Conservation (phyloP, 2,329 filamentous ascomycete genomes). For the Sclerotinia sclerotiorum region DNA sequence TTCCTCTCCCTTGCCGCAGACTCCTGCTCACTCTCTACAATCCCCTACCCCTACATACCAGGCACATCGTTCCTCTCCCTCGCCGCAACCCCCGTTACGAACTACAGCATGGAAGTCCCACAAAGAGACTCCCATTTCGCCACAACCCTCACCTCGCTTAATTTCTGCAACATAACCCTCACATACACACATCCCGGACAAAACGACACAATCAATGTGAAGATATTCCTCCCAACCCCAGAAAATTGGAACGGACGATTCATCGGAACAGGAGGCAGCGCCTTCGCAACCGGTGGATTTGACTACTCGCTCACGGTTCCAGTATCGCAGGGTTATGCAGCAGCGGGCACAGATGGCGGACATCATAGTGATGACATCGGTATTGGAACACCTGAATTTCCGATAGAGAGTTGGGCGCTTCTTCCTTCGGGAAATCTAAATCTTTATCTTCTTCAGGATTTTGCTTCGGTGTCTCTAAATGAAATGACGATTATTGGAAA, state of each 20-base stretch:
- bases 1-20: too few relatives aligned
- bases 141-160: neutral
- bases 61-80: slow-evolving; percentile 7
- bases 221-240: slow-evolving; percentile 33
- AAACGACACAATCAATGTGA: slow-evolving; percentile 32
- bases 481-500: slow-evolving; percentile 42
- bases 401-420: slow-evolving; percentile 9
- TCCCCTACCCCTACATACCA: neutral
- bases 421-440: slow-evolving; percentile 29
- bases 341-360: slow-evolving; percentile 17
- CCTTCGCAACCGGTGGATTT: neutral
- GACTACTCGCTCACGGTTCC: neutral
- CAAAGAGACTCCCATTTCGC: neutral
- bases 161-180: slow-evolving; percentile 23
- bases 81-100: neutral
- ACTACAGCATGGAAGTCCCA: neutral
- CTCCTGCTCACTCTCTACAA: neutral
- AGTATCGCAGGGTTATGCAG: neutral
- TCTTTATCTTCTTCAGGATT: slow-evolving; percentile 40
- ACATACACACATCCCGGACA: slow-evolving; percentile 35
- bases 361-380: neutral
- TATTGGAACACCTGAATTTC: accelerated
- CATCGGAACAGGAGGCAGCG: slow-evolving; percentile 10
- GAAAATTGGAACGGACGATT: slow-evolving; percentile 21
- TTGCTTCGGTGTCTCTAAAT: slow-evolving; percentile 42